Base-by-base conservation (phyloP, 2,329 filamentous ascomycete species). In the Elsinoe arachidis region DNA sequence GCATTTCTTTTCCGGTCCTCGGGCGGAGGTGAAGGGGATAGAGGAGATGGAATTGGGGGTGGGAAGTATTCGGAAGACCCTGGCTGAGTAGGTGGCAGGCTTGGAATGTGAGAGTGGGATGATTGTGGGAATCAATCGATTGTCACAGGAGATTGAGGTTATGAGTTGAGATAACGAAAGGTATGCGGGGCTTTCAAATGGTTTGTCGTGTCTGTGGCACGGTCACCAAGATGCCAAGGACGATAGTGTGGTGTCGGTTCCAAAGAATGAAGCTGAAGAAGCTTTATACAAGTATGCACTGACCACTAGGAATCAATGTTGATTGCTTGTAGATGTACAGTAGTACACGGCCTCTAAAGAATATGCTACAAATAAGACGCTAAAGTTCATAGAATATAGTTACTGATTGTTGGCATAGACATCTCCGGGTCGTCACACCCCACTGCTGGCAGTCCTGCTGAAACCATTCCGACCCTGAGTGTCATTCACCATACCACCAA, bases 211-310 rank as follows among this genome's bases (percentile, higher is more conserved):
- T 11, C 19, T 41, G n/a, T 15, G n/a, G 6, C 19, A 9, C 9
- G 15, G 14, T 19, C 9, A 43, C 17, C 19, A 46, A 46, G 41
- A n/a, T 46, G 41, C 41, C 41, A 46, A 46, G 41, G 14, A 23
- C 41, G 41, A 46, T 46, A 39, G 41, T 30, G 41, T 14, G 19
- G 9, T 68, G 12, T 68, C 66, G 0, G 72, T 72, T 52, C 19
- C 41, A 46, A 57, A 9, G 9, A 23, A 3, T 23, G 17, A 46
- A 9, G 17, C 12, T 10, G 19, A 46, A 19, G 19, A 26, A 39
- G 12, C 14, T 39, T 17, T 39, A 11, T n/a, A 39, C 5, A n/a
- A n/a, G 9, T 46, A 12, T 11, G 10, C 17, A 23, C 41, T 46
- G 41, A 46, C 19, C 26, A 46, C 26, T 30, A 7, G 26, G 9